Percentiles rank a stretch among this genome's conserved stretches.
phyloP scores from a whole-genome alignment of 495 filamentous ascomycete genomes.

The Lineolata rhizophorae region DNA sequence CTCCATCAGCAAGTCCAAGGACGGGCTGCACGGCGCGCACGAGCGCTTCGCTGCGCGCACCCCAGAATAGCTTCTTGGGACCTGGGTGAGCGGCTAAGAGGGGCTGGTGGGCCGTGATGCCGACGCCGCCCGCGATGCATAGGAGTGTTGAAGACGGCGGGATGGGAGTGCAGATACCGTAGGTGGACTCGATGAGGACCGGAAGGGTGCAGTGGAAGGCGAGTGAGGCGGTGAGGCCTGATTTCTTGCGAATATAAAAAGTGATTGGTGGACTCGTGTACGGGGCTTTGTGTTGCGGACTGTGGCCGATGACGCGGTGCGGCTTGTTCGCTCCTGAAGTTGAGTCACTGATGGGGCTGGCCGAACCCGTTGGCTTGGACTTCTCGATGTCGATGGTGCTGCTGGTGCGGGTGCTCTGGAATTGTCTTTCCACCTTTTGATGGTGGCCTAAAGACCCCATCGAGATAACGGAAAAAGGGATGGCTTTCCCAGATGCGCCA shows the following conservation, averaged over 20 bases:
- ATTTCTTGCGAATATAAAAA: conserved; percentile 5
- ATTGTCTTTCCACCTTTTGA: no score
- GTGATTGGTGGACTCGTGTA: no score
- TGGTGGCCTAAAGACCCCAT: no score
- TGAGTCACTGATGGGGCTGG: no score
- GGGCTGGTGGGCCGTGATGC: conserved; percentile 18
- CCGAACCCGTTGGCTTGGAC: no score
- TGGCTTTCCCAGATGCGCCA: conserved; percentile 27
- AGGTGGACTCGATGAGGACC: conserved; percentile 1
- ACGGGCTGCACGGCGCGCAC: conserved; percentile 7
- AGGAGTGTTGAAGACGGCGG: conserved; percentile 8
- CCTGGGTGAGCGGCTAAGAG: conserved; percentile 8
- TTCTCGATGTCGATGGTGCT: neutral
- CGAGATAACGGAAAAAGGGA: conserved; percentile 22
- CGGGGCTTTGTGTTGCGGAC: no score
- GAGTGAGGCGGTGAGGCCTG: neutral
- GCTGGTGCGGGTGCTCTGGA: no score
- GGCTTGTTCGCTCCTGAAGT: no score
- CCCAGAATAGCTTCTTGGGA: conserved; percentile 18
- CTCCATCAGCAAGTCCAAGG: conserved; percentile 7
- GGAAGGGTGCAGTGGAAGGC: neutral
- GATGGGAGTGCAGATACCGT: neutral
- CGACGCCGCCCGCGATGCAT: conserved; percentile 22
- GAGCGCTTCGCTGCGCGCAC: conserved; percentile 6
- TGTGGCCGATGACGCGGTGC: no score